Conservation (phyloP, 2,329 filamentous ascomycete species). For the Leptodontidium sp. region DNA sequence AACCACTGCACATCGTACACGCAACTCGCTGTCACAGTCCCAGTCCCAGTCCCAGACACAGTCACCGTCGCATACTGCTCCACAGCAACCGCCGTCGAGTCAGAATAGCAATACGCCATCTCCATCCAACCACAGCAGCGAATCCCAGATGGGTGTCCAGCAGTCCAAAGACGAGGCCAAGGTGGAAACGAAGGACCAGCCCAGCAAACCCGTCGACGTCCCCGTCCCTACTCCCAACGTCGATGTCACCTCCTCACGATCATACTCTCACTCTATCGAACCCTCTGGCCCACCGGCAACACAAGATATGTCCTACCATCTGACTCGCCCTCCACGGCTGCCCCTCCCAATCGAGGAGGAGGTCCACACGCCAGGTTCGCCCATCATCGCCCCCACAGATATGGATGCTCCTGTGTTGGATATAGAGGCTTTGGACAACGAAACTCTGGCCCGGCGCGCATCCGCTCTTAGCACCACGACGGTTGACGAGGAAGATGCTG, state of each 20-base stretch:
- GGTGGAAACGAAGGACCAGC: conserved; percentile 49
- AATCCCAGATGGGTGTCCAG: conserved; percentile 38
- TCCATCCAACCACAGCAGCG: conserved; percentile 36
- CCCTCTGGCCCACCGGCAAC: conserved; percentile 52
- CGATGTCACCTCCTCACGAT: conserved; percentile 40
- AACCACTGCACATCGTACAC: conserved; percentile 44
- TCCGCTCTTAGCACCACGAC: conserved; percentile 69
- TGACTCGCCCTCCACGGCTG: conserved; percentile 81
- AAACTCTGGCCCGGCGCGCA: conserved; percentile 56
- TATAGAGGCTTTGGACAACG: conserved; percentile 58
- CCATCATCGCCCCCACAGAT: conserved; percentile 80
- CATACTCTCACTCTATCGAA: conserved; percentile 59
- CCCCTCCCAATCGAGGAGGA: conserved; percentile 95
- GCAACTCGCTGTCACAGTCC: conserved; percentile 35
- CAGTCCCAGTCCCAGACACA: conserved; percentile 28
- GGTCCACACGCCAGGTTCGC: conserved; percentile 86
- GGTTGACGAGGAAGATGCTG: conserved; percentile 82
- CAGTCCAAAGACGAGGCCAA: conserved; percentile 46
- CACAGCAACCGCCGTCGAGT: conserved; percentile 30
- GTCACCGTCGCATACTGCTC: conserved; percentile 29
- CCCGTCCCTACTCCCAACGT: conserved; percentile 40
- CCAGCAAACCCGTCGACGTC: conserved; percentile 67
- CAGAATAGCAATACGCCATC: conserved; percentile 31
- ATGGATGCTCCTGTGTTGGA: conserved; percentile 44
- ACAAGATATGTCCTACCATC: conserved; percentile 63